These are phyloP conservation scores for Eimeria mitis DNA, from an alignment of 169 alveolate species.

Conservation along the genomic window DNA sequence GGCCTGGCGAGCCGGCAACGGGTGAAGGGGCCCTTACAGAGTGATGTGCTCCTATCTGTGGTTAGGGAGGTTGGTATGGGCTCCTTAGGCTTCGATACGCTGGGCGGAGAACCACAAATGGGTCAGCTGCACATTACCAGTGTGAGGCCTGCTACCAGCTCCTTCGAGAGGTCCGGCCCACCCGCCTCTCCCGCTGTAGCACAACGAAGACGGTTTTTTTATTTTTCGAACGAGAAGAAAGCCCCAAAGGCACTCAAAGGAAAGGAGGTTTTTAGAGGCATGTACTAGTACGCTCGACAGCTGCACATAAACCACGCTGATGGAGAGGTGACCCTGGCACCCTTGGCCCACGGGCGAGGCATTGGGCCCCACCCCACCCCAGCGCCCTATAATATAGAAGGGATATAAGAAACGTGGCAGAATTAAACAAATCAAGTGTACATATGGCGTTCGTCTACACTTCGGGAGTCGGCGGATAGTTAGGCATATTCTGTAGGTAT, in stretches of 20 bases:
- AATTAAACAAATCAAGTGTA: not conserved
- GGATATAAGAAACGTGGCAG: not conserved
- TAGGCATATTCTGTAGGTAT: not conserved
- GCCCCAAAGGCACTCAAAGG: slow-evolving; percentile 18
- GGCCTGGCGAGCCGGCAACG: not conserved
- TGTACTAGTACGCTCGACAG: slow-evolving; percentile 15
- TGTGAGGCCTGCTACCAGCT: slow-evolving; percentile 39
- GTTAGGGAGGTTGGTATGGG: slow-evolving; percentile 7
- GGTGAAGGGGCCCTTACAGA: slow-evolving; percentile 14
- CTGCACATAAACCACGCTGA: slow-evolving; percentile 32
- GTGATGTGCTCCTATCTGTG: not conserved
- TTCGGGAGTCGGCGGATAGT: not conserved
- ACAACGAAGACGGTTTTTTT: not conserved
- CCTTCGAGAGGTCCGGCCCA: slow-evolving; percentile 47
- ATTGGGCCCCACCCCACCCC: slow-evolving; percentile 41
- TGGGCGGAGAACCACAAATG: not conserved
- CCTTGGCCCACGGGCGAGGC: slow-evolving; percentile 38
- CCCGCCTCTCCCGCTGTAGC: slow-evolving; percentile 69
- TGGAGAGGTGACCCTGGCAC: slow-evolving; percentile 77
- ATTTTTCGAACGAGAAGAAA: not conserved
- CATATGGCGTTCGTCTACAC: not conserved
- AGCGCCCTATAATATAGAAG: slow-evolving; percentile 5
- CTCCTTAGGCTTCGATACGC: not conserved
- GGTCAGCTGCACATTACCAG: slow-evolving; percentile 2
- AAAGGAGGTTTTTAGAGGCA: not conserved